Base-by-base conservation (phyloP, 108 stramenopile species). In the Skeletonema marinoi region DNA sequence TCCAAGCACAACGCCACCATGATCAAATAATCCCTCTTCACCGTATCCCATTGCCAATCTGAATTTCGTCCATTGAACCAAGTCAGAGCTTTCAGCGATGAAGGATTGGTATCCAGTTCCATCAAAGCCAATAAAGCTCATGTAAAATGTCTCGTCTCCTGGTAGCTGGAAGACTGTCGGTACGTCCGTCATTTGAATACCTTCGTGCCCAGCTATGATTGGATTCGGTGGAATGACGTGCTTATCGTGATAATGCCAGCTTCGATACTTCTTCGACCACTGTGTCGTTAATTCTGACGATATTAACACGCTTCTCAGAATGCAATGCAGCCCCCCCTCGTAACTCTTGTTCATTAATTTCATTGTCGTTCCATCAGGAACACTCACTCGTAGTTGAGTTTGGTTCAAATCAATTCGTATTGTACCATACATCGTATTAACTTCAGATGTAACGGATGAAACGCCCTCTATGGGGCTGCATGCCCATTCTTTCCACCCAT, bases 41-140 rank as follows among this genome's bases (percentile, higher is more conserved):
- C 70, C 73, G 14, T 41, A 80, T 39, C 72, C 78, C 74, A 83
- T 77, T 35, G 82, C 82, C n/a, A 83, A 73, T 16, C 82, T 17
- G 12, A 72, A 16, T 0, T 66, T 74, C 6, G 54, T 56, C 82
- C 82, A 83, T 2, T 38, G 19, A 1, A 83, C 1, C 19, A 83
- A 74, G 46, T 83, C 82, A 68, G 29, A 58, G 31, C 75, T 77
- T 74, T 83, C 78, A 4, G 78, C 82, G 16, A 83, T 51, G 41
- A 83, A 83, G 16, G 69, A 65, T 60, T 75, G 82, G 11, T 83
- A 83, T 25, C 78, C 65, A 33, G 19, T 33, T 9, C 82, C 82
- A 58, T 83, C 78, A 19, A 79, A 83, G 0, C 82, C 82, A 31
- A 83, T 39, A 31, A 83, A 83, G 30, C 64, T 66, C 78, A 83